Conservation (phyloP, 371 early-diverging fungal genomes). For the Conidiobolus incongruus region DNA sequence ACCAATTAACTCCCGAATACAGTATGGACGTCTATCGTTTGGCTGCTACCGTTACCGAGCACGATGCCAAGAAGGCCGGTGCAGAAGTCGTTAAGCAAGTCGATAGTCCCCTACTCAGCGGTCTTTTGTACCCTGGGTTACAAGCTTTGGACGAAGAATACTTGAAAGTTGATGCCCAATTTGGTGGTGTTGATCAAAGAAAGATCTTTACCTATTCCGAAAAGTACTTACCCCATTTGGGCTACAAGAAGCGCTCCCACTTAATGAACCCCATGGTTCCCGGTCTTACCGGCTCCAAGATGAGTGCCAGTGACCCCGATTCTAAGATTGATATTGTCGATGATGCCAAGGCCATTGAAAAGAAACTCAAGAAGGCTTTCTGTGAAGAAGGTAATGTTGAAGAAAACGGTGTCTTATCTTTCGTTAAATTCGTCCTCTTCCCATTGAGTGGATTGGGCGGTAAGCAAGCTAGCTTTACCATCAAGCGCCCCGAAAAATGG, state of each 20-base stretch:
- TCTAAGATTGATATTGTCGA: constrained; percentile 98
- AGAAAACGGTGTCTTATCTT: constrained; percentile 85
- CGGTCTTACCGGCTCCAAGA: constrained; percentile 91
- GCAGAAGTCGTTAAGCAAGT: constrained; percentile 99
- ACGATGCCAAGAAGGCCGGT: constrained; percentile 98
- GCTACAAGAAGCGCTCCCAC: constrained; percentile 96
- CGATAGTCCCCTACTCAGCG: constrained; percentile 80
- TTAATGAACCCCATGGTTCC: constrained; percentile 99
- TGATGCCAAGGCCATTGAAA: constrained; percentile 53
- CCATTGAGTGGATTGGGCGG: constrained; percentile 45
- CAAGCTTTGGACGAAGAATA: constrained; percentile 99
- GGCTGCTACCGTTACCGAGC: constrained; percentile 72
- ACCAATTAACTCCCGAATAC: constrained; percentile 77
- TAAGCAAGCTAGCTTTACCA: constrained; percentile 31
- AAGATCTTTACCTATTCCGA: constrained; percentile 99
- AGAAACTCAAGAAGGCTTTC: constrained; percentile 93
- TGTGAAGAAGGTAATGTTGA: constrained; percentile 94
- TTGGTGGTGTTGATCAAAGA: constrained; percentile 99
- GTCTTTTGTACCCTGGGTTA: constrained; percentile 95
- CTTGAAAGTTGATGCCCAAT: constrained; percentile 94
- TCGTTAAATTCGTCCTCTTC: constrained; percentile 79
- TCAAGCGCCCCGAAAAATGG: constrained; percentile 63
- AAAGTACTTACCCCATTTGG: constrained; percentile 88
- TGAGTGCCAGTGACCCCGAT: constrained; percentile 94
- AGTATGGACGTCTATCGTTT: constrained; percentile 89